Base-by-base conservation (phyloP, 108 stramenopile species). In the Parietichytrium sp. region DNA sequence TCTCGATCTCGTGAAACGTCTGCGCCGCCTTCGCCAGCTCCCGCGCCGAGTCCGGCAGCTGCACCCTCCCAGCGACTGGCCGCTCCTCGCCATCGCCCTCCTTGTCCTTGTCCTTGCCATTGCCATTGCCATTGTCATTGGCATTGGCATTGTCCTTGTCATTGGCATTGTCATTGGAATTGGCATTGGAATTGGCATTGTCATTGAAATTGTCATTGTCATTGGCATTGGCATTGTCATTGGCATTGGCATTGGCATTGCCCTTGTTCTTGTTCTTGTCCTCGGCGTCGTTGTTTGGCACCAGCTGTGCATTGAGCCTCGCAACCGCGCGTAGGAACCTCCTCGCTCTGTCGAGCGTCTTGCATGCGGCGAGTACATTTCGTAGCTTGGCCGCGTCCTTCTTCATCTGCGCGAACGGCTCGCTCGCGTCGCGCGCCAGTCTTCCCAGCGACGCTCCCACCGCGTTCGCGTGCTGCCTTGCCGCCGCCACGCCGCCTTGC, bases 1-100 rank as follows among this genome's bases (percentile, higher is more conserved):
- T 45, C 33, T 72, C 61, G 20, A 72, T 72, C 61, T 72, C 61
- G 42, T 72, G 61, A n/a, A 72, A 0, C 61, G 45, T 72, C 20
- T 72, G 61, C 29, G 61, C 61, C 15, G 61, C 61, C 15, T 25
- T 16, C 16, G 61, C 61, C 15, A 72, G 61, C 33, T 72, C 61
- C n/a, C 61, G 61, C 10, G 38, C 61, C 33, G 61, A 72, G 10
- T 33, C 33, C 16, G 61, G 61, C 15, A 72, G 20, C 6, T 2
- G 36, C 8, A 72, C 38, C n/a, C n/a, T n/a, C n/a, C n/a, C n/a
- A n/a, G n/a, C n/a, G n/a, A n/a, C n/a, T n/a, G n/a, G n/a, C n/a
- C n/a, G n/a, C n/a, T n/a, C n/a, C n/a, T n/a, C n/a, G n/a, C n/a
- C n/a, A n/a, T n/a, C n/a, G n/a, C n/a, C n/a, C n/a, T n/a, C 13